Percentiles rank a stretch among this genome's conserved stretches.
phyloP scores from a whole-genome alignment of 225 moss, liverwort and hornwort species.

The Bryoerythrophyllum caledonicum region DNA sequence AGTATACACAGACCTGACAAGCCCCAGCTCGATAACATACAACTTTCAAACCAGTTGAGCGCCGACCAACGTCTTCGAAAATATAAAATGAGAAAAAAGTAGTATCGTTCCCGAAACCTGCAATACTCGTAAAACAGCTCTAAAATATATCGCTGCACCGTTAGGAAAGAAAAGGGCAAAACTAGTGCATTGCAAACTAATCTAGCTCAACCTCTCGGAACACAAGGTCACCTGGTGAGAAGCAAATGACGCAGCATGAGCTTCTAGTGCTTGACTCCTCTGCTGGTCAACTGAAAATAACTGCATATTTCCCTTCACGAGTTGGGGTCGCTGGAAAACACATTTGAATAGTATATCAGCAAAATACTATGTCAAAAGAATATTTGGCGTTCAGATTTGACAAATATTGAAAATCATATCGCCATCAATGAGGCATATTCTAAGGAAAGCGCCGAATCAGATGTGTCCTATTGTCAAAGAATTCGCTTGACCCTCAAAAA shows the following conservation, averaged over 20 bases:
- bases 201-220: neutral
- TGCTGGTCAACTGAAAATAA: conserved; percentile 95
- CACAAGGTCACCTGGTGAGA: conserved; percentile 68
- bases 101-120: conserved; percentile 39
- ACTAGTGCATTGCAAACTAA: conserved; percentile 6
- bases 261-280: conserved; percentile 93
- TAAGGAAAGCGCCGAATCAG: neutral
- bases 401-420: neutral
- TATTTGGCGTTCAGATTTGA: neutral
- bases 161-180: neutral
- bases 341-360: conserved; percentile 19
- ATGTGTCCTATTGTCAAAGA: neutral
- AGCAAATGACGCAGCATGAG: conserved; percentile 93
- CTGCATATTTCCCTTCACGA: conserved; percentile 98
- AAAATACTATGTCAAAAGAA: conserved; percentile 11
- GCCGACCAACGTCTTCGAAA: conserved; percentile 38
- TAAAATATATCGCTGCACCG: conserved; percentile 14
- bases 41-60: conserved; percentile 44
- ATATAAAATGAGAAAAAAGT: conserved; percentile 39
- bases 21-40: conserved; percentile 42
- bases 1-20: conserved; percentile 38
- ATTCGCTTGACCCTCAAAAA: neutral
- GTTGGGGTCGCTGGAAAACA: conserved; percentile 81
- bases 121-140: conserved; percentile 40
- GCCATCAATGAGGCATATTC: neutral